A percentile compares a stretch with the other conserved stretches of the same genome.
These are phyloP conservation scores for Candida succiphila DNA, from an alignment of 805 yeast species.

Conservation along the genomic window DNA sequence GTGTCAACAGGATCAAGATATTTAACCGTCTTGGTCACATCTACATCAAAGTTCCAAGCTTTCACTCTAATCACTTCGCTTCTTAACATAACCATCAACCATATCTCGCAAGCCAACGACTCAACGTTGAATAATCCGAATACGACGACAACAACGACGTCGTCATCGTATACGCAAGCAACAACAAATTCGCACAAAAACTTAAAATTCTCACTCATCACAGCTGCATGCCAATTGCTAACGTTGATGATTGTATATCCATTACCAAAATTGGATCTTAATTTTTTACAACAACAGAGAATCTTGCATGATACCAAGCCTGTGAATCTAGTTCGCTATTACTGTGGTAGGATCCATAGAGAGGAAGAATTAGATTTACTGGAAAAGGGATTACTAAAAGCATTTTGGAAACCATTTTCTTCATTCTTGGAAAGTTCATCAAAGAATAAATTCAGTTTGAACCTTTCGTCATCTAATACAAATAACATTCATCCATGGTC, in stretches of 20 bases:
- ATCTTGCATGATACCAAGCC: conserved; percentile 20
- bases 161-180: too few relatives aligned
- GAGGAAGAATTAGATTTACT: conserved; percentile 45
- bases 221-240: conserved; percentile 53
- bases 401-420: conserved; percentile 35
- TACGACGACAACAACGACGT: too few relatives aligned
- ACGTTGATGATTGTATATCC: conserved; percentile 55
- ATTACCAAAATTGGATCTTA: conserved; percentile 36
- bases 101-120: too few relatives aligned
- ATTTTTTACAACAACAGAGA: conserved; percentile 25
- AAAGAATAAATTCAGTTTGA: conserved; percentile 2
- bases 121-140: too few relatives aligned
- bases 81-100: conserved; percentile 49
- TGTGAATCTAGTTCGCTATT: conserved; percentile 37
- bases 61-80: conserved; percentile 57
- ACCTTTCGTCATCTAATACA: not conserved
- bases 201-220: conserved; percentile 35
- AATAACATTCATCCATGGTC: conserved; percentile 26
- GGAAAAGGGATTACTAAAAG: conserved; percentile 34
- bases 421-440: conserved; percentile 5
- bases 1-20: conserved; percentile 50
- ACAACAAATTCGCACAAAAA: too few relatives aligned
- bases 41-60: conserved; percentile 36
- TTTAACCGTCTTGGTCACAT: conserved; percentile 42
- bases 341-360: conserved; percentile 42